phyloP scores from a whole-genome alignment of 139 green algal species.

The Tetratostichococcus sp. region DNA sequence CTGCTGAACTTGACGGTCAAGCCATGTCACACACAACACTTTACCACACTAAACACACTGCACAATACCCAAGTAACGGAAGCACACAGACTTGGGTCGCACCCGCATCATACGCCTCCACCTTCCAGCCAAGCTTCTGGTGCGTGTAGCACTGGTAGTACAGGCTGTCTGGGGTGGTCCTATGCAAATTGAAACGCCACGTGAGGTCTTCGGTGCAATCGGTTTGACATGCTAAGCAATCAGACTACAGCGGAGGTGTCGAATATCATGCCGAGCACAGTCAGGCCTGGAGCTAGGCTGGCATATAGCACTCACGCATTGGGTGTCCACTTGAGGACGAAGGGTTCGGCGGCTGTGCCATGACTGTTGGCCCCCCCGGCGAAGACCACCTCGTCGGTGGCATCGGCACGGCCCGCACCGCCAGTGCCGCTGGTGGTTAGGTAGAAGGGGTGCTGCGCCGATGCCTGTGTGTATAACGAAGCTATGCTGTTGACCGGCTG shows the following conservation, averaged over 20 bases:
- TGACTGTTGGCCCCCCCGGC: background rate
- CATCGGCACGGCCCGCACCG: background rate
- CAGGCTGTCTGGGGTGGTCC: slow-evolving; percentile 1
- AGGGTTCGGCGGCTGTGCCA: background rate
- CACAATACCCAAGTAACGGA: too few relatives aligned
- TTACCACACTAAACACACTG: too few relatives aligned
- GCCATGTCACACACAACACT: too few relatives aligned
- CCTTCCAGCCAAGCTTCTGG: slow-evolving; percentile 16
- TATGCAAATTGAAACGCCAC: background rate
- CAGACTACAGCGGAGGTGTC: too few relatives aligned
- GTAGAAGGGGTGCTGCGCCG: slow-evolving; percentile 12
- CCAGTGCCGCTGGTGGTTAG: slow-evolving; percentile 7
- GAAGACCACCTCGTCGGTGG: slow-evolving; percentile 1
- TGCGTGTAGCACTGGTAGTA: slow-evolving; percentile 21
- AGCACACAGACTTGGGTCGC: background rate
- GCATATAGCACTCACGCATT: slow-evolving; percentile 1
- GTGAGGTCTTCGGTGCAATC: background rate
- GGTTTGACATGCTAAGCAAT: too few relatives aligned
- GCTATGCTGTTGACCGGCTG: too few relatives aligned
- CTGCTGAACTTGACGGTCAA: too few relatives aligned
- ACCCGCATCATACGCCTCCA: background rate
- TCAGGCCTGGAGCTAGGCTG: background rate
- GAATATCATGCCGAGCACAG: too few relatives aligned
- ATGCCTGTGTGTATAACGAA: background rate
- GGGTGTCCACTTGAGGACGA: slow-evolving; percentile 4